Conservation (phyloP, 2,329 filamentous ascomycete genomes). For the Xylaria sp. region DNA sequence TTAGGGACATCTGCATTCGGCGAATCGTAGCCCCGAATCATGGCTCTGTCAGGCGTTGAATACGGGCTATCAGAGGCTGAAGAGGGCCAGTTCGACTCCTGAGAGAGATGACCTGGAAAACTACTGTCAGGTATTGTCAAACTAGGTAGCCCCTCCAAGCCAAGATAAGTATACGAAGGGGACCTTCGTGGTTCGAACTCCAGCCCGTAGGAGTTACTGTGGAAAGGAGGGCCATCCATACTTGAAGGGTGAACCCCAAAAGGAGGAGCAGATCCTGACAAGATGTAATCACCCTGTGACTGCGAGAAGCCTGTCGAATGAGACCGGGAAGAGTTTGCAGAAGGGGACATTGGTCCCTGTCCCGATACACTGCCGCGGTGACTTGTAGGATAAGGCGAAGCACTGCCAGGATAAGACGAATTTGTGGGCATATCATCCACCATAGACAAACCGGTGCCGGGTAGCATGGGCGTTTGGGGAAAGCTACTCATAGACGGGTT, state of each 20-base stretch:
- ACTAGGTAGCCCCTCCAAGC: conserved; percentile 45
- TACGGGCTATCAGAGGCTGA: conserved; percentile 60
- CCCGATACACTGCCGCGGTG: conserved; percentile 40
- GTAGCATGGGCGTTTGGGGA: conserved; percentile 31
- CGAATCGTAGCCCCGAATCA: conserved; percentile 39
- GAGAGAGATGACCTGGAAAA: conserved; percentile 48
- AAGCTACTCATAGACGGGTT: conserved; percentile 24
- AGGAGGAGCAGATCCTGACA: conserved; percentile 37
- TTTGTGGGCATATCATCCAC: conserved; percentile 42
- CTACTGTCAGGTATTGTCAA: conserved; percentile 49
- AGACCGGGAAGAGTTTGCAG: conserved; percentile 24
- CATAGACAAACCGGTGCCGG: conserved; percentile 33
- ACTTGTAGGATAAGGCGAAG: conserved; percentile 38
- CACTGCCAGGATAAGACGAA: conserved; percentile 38
- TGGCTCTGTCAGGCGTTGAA: conserved; percentile 53
- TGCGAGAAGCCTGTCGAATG: conserved; percentile 25
- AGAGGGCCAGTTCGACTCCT: conserved; percentile 57
- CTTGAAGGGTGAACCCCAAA: conserved; percentile 43
- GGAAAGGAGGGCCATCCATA: conserved; percentile 41
- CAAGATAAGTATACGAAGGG: conserved; percentile 44
- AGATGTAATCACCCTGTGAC: conserved; percentile 37
- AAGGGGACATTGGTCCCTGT: conserved; percentile 45
- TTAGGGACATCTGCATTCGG: conserved; percentile 39
- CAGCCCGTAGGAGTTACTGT: conserved; percentile 40
- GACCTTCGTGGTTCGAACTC: conserved; percentile 47